Conservation (phyloP, 768 basidiomycete species). For the Kwoniella newhampshirensis region DNA sequence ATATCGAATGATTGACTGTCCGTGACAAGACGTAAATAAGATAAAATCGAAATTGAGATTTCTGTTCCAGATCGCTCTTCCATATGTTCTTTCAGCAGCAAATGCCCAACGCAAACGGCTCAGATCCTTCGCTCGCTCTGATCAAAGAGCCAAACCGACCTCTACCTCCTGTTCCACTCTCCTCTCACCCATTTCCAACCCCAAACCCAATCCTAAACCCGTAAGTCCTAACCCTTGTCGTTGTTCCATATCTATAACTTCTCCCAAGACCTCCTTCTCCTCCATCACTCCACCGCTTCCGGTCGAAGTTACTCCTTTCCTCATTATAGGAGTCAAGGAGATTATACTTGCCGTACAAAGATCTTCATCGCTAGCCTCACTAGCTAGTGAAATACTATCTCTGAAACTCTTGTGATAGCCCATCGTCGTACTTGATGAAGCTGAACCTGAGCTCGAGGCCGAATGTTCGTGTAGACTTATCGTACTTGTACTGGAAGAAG, state of each 20-base stretch:
- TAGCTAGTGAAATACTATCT: constrained; percentile 31
- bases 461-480: constrained; percentile 4
- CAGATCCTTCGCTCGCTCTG: background rate
- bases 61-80: background rate
- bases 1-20: background rate
- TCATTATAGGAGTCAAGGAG: constrained; percentile 27
- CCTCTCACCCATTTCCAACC: background rate
- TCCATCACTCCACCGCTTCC: constrained; percentile 11
- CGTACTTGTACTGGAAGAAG: constrained; percentile 14
- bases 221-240: background rate
- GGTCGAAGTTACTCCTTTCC: constrained; percentile 5
- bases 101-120: too few species aligned
- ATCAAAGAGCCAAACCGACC: constrained; percentile 28
- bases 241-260: background rate
- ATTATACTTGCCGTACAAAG: constrained; percentile 43
- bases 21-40: background rate
- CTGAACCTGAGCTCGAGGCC: too few species aligned
- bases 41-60: background rate
- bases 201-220: constrained; percentile 12
- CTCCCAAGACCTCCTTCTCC: constrained; percentile 16
- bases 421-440: background rate
- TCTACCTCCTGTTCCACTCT: constrained; percentile 10
- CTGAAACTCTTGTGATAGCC: background rate
- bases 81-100: too few species aligned
- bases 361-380: constrained; percentile 47